Conservation (phyloP, 352 stramenopile species). For the Pythium periplocum region DNA sequence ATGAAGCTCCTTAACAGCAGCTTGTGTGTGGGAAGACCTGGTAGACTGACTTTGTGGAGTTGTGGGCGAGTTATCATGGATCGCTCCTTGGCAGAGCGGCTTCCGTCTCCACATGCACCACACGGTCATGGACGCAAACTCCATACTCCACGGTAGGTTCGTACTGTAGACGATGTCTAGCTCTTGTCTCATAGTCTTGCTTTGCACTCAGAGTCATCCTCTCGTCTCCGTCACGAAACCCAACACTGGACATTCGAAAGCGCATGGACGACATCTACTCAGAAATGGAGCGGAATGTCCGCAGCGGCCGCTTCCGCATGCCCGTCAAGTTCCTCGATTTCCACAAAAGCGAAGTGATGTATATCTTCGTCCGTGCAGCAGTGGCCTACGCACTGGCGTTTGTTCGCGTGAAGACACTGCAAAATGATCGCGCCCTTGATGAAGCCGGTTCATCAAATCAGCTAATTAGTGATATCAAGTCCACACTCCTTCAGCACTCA, state of each 20-base stretch:
- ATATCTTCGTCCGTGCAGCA: conserved; percentile 57
- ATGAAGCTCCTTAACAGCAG: too few relatives aligned
- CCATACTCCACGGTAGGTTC: too few relatives aligned
- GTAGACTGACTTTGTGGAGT: too few relatives aligned
- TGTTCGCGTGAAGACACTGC: conserved; percentile 44
- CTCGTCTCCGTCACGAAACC: conserved; percentile 6
- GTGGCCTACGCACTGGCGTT: conserved; percentile 65
- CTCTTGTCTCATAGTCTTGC: too few relatives aligned
- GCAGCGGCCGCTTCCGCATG: conserved; percentile 41
- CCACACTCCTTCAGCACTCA: background rate
- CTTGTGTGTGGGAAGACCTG: too few relatives aligned
- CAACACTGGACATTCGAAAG: conserved; percentile 21
- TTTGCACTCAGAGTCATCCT: background rate
- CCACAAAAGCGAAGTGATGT: conserved; percentile 67
- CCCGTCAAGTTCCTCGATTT: conserved; percentile 69
- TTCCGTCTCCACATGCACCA: too few relatives aligned
- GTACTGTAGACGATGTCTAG: too few relatives aligned
- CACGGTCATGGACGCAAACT: too few relatives aligned
- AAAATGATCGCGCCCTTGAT: conserved; percentile 27
- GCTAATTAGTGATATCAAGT: too few relatives aligned
- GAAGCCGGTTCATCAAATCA: too few relatives aligned
- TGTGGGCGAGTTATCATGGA: too few relatives aligned
- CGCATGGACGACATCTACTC: conserved; percentile 58
- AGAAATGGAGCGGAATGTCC: conserved; percentile 55
- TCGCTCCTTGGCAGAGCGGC: too few relatives aligned